Evolutionary conservation across 768 basidiomycete species (phyloP).

Genomic region (Chlorophyllum brunneum): DNA sequence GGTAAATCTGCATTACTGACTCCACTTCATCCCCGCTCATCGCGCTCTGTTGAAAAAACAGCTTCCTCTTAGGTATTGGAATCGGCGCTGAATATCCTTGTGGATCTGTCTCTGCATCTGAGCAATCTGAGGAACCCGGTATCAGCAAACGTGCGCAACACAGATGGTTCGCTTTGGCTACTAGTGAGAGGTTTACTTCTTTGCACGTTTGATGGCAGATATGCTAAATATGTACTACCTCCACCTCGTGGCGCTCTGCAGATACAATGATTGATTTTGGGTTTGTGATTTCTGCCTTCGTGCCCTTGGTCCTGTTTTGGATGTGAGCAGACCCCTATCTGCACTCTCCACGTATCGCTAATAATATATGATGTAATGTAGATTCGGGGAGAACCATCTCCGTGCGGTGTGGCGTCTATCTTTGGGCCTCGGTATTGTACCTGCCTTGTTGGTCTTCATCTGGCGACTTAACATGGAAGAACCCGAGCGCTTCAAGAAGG

Average conservation of each 20-base stretch:
- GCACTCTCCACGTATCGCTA: background rate
- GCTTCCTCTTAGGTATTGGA: constrained; percentile 87
- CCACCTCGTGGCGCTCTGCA: constrained; percentile 21
- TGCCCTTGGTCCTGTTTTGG: constrained; percentile 85
- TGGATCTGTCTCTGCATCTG: constrained; percentile 84
- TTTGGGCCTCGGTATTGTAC: constrained; percentile 78
- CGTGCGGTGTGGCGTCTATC: constrained; percentile 86
- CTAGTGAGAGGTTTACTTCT: constrained; percentile 50
- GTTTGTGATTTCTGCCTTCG: constrained; percentile 75
- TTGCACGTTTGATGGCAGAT: too few relatives aligned
- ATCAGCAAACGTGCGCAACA: constrained; percentile 81
- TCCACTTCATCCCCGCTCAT: background rate
- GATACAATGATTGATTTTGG: constrained; percentile 85
- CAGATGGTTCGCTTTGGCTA: constrained; percentile 83
- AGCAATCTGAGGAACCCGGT: constrained; percentile 81
- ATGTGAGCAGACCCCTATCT: constrained; percentile 48
- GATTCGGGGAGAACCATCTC: constrained; percentile 76
- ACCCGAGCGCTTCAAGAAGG: constrained; percentile 66
- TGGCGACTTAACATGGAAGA: constrained; percentile 89
- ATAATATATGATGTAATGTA: constrained; percentile 19
- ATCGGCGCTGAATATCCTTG: constrained; percentile 89
- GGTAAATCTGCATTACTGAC: constrained; percentile 36
- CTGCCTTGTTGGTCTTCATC: constrained; percentile 72
- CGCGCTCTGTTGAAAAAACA: constrained; percentile 22
- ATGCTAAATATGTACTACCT: background rate